These are phyloP conservation scores for Candida labiduridarum DNA, from an alignment of 1,139 yeast genomes.

Conservation along the genomic window DNA sequence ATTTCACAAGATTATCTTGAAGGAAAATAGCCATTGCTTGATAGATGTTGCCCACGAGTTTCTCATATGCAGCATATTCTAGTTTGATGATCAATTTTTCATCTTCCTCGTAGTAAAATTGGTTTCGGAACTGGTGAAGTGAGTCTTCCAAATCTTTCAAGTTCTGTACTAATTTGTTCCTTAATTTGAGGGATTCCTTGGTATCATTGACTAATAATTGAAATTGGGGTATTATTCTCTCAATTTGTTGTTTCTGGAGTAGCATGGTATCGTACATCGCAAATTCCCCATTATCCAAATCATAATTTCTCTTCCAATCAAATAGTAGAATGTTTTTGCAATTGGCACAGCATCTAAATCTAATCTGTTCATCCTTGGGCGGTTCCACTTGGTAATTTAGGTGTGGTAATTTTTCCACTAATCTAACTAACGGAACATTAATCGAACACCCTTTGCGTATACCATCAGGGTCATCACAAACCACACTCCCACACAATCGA, in stretches of 20 bases:
- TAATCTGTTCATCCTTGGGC: slow-evolving; percentile 17
- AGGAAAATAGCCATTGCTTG: slow-evolving; percentile 36
- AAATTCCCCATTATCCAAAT: slow-evolving; percentile 23
- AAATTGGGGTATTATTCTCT: slow-evolving; percentile 33
- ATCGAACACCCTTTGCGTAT: slow-evolving; percentile 60
- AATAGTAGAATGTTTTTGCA: slow-evolving; percentile 69
- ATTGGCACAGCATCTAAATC: slow-evolving; percentile 58
- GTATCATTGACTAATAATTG: slow-evolving; percentile 17
- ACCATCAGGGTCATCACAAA: slow-evolving; percentile 65
- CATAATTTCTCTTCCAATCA: slow-evolving; percentile 50
- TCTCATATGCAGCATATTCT: slow-evolving; percentile 18
- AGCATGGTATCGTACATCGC: slow-evolving; percentile 35
- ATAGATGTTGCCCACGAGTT: slow-evolving; percentile 35
- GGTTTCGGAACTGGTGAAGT: slow-evolving; percentile 27
- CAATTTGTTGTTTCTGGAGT: slow-evolving; percentile 36
- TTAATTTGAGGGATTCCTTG: slow-evolving; percentile 18
- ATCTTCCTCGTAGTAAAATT: slow-evolving; percentile 23
- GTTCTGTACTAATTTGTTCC: slow-evolving; percentile 30
- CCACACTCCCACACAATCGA: slow-evolving; percentile 77
- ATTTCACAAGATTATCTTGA: slow-evolving; percentile 34
- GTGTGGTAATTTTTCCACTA: slow-evolving; percentile 44
- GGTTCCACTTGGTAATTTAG: slow-evolving; percentile 37
- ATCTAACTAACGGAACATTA: slow-evolving; percentile 59
- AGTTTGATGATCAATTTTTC: slow-evolving; percentile 21
- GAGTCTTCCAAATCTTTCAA: slow-evolving; percentile 40